Conservation (phyloP, 768 basidiomycete species). For the Boletus pseudopeckii region DNA sequence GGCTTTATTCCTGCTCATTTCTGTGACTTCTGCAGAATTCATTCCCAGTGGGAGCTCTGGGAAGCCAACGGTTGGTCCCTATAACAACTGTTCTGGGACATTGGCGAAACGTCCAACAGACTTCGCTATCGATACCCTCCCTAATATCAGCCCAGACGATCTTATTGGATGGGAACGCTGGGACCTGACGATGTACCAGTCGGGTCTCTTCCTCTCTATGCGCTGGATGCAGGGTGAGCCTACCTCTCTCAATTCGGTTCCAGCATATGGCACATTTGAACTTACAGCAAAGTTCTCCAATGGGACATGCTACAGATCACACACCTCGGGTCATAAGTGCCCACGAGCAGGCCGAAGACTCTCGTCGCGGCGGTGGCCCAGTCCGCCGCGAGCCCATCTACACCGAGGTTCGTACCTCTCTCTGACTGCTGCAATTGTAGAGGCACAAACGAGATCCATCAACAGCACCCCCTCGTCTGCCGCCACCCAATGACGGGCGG, state of each 20-base stretch:
- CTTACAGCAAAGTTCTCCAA: conserved; percentile 10
- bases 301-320: conserved; percentile 1
- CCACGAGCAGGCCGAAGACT: conserved; percentile 48
- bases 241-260: neutral
- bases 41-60: neutral
- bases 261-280: conserved; percentile 5
- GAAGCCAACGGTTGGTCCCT: conserved; percentile 4
- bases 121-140: conserved; percentile 10
- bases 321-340: conserved; percentile 32
- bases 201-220: conserved; percentile 9
- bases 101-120: conserved; percentile 3
- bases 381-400: neutral
- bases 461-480: conserved; percentile 43
- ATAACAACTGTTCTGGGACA: conserved; percentile 14
- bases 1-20: neutral
- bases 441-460: neutral
- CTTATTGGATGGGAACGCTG: conserved; percentile 7
- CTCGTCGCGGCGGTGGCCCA: conserved; percentile 12
- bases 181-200: conserved; percentile 12
- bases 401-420: neutral
- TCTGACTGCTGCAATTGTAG: neutral
- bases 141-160: conserved; percentile 8
- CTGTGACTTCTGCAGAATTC: neutral
- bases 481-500: conserved; percentile 52
- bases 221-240: conserved; percentile 14